Base-by-base conservation (phyloP, 2,329 filamentous ascomycete genomes). In the Lachnellula cervina region DNA sequence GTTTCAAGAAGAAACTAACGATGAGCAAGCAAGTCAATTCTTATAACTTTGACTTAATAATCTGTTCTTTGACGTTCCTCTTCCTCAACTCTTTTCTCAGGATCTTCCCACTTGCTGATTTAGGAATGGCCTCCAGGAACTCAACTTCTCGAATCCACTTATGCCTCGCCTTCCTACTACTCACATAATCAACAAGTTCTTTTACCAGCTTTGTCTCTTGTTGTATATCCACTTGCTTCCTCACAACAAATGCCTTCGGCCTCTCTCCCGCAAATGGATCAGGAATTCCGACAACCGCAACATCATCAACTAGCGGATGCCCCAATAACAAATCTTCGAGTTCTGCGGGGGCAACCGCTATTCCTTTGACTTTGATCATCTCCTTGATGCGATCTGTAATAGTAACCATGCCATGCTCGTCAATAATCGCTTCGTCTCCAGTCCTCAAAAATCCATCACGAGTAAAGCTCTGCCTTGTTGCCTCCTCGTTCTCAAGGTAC, bases 331-430 rank as follows among this genome's bases (percentile, higher is more conserved):
- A 45, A n/a, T 70, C 72, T 59, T 76, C 74, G 2, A 76, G 62
- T 62, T 76, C 74, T 0, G 74, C 72, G 1, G 73, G 74, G 4
- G 73, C 73, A 7, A 76, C 73, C 59, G 74, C 73, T 57, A 71
- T 72, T 6, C 72, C 74, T 19, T 71, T 71, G 17, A 75, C 72
- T 61, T 76, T 76, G 58, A 76, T 76, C 55, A 76, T 68, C 64
- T 81, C 86, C 76, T 90, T 90, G 68, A 84, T 83, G 32, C 87
- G 79, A 67, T 90, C 87, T 11, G 88, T 85, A 56, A 90, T 87
- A 69, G 95, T 88, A 42, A 92, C 91, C 59, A 86, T 78, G n/a
- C 77, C 69, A 60, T 83, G 77, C 17, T 81, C 72, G 57, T 80
- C 82, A 9, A 81, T 84, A 42, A 89, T 78, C 0, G 81, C 82